Base-by-base conservation (phyloP, 192 early-diverging fungal species). In the Glomus cerebriforme region DNA sequence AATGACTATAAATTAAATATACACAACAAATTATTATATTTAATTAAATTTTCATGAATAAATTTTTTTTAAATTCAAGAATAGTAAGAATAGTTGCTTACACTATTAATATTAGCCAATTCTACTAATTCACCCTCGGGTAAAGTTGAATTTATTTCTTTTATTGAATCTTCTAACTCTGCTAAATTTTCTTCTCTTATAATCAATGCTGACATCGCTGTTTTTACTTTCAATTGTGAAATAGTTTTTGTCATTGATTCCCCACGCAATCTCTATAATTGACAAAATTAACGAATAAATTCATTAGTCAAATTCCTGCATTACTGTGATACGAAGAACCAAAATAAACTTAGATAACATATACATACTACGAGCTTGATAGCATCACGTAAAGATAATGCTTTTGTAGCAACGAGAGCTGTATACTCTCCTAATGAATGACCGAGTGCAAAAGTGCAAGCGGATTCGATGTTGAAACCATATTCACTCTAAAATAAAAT, bases 381-480 rank as follows among this genome's bases (percentile, higher is more conserved):
- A 29, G 95, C 96, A 81, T 99, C 95, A 2, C 79, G 74, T 27
- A 99, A 84, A 2, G 91, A 84, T 54, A 94, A 59, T 1, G 90
- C 85, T 32, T 87, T 86, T 17, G 93, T 88, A 5, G 92, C 93
- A 24, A 93, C 88, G 24, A 94, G 85, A 6, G 93, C 92, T 24
- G 90, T 87, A 76, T 98, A 99, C 83, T 99, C 97, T 26, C 97
- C 97, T 7, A 99, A 86, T 29, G 95, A 96, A 78, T 99, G 97
- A 7, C 97, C 97, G 63, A 98, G 85, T 0, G 93, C 92, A 86
- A 91, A 93, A 6, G 92, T 91, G 81, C 92, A 96, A 24, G 88
- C 83, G 3, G 91, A 90, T 7, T 84, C 81, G 24, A 93, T 84
- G 76, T 93, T 90, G 81, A 95, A 93, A n/a, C 92, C 95, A 67